These are phyloP conservation scores for Stagonosporopsis chrysanthemi DNA, from an alignment of 2,329 filamentous ascomycete species.

Conservation along the genomic window DNA sequence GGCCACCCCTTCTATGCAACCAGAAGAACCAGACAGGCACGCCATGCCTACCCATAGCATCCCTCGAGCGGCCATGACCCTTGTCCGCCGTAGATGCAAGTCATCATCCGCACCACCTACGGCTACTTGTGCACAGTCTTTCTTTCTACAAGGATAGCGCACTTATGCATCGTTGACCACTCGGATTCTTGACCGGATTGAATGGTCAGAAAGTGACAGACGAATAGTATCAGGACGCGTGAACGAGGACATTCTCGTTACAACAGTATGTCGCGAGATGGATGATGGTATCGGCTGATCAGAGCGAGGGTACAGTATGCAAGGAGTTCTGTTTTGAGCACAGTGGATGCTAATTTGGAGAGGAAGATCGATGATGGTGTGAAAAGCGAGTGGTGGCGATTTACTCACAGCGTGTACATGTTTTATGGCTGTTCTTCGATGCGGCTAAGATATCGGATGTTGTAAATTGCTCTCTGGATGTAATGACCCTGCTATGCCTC, in stretches of 20 bases:
- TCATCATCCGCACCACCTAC: background rate
- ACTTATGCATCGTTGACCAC: background rate
- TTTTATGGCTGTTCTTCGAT: background rate
- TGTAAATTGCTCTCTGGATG: background rate
- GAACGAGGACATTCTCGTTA: background rate
- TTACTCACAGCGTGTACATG: too few species aligned
- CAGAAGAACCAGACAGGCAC: background rate
- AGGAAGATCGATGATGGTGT: background rate
- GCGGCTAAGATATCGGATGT: background rate
- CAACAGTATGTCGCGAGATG: background rate
- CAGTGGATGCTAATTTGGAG: background rate
- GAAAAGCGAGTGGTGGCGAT: background rate
- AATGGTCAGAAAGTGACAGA: background rate
- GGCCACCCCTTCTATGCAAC: background rate
- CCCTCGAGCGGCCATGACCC: background rate
- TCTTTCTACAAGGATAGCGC: background rate
- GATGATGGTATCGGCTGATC: background rate
- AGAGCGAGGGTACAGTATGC: background rate
- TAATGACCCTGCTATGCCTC: background rate
- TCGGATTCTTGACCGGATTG: background rate
- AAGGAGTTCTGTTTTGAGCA: background rate
- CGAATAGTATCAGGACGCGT: background rate
- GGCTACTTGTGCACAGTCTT: background rate
- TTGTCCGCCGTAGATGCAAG: background rate
- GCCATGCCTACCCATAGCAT: background rate